Percentiles rank a stretch among this genome's conserved stretches.
These are phyloP conservation scores for Tuctoria greenei DNA, from an alignment of 176 grass and related monocot species.

Conservation along the genomic window DNA sequence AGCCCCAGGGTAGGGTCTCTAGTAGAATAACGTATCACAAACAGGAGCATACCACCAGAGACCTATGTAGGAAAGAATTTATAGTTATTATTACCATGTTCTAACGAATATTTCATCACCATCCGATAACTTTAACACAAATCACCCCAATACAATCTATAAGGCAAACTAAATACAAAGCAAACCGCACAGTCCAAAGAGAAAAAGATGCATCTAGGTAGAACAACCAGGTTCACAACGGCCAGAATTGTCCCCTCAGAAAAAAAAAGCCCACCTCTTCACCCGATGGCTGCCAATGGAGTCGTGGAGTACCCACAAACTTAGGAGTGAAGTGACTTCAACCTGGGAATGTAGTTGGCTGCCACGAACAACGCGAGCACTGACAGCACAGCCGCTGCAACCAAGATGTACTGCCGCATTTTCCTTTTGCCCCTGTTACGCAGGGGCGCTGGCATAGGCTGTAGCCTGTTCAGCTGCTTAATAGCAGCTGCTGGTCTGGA, in stretches of 20 bases:
- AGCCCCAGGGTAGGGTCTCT: no score
- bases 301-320: background rate
- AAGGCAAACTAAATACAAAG: slow-evolving; percentile 42
- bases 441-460: slow-evolving; percentile 65
- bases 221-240: slow-evolving; percentile 16
- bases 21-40: slow-evolving; percentile 1
- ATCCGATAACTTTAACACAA: slow-evolving; percentile 40
- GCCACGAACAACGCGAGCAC: slow-evolving; percentile 59
- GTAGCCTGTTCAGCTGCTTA: slow-evolving; percentile 63
- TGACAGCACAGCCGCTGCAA: slow-evolving; percentile 37
- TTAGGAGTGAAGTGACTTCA: slow-evolving; percentile 35
- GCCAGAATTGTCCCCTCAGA: slow-evolving; percentile 13
- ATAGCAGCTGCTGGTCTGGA: slow-evolving; percentile 32
- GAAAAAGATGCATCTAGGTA: slow-evolving; percentile 13
- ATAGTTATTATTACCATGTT: slow-evolving; percentile 46
- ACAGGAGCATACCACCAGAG: background rate
- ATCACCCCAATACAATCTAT: slow-evolving; percentile 45
- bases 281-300: background rate
- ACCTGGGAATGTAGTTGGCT: slow-evolving; percentile 55
- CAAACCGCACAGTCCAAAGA: slow-evolving; percentile 25
- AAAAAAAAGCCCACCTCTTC: slow-evolving; percentile 5
- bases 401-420: slow-evolving; percentile 59
- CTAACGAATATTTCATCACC: slow-evolving; percentile 54
- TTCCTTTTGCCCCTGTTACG: slow-evolving; percentile 65
- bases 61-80: slow-evolving; percentile 39